phyloP scores from a whole-genome alignment of 352 stramenopile species.

The Phytophthora rubi region DNA sequence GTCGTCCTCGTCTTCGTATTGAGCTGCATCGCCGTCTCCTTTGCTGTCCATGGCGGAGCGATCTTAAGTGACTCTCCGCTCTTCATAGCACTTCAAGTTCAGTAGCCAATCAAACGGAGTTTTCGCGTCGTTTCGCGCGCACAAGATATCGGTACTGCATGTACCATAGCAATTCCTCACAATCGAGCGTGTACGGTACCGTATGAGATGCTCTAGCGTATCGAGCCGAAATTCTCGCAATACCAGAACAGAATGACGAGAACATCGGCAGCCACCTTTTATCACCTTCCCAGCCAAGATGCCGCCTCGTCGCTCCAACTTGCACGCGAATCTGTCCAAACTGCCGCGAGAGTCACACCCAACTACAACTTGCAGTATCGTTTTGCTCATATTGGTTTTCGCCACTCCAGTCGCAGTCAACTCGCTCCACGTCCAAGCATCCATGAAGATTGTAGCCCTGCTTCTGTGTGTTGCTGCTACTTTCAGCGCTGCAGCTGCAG shows the following conservation, averaged over 20 bases:
- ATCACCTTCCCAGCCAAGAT: slow-evolving; percentile 17
- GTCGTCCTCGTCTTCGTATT: slow-evolving; percentile 36
- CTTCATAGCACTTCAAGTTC: slow-evolving; percentile 21
- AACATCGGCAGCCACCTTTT: background rate
- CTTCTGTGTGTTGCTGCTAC: slow-evolving; percentile 10
- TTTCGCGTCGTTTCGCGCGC: slow-evolving; percentile 18
- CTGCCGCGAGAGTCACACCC: slow-evolving; percentile 6
- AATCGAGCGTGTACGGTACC: too few relatives aligned
- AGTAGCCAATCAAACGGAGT: slow-evolving; percentile 15
- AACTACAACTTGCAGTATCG: background rate
- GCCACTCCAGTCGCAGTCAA: slow-evolving; percentile 3
- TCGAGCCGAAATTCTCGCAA: too few relatives aligned
- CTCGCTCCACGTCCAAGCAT: background rate
- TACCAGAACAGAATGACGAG: background rate
- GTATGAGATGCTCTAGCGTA: too few relatives aligned
- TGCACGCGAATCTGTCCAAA: slow-evolving; percentile 14
- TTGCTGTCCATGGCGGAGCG: slow-evolving; percentile 18
- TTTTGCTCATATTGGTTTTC: slow-evolving; percentile 27
- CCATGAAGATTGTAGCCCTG: slow-evolving; percentile 30
- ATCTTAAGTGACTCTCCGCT: slow-evolving; percentile 8
- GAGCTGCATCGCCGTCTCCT: slow-evolving; percentile 15
- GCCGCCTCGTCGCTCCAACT: slow-evolving; percentile 17
- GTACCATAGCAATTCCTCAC: background rate
- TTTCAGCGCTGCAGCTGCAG: background rate
- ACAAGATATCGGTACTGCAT: background rate